These are phyloP conservation scores for Mycena olivaceomarginata DNA, from an alignment of 768 basidiomycete genomes.

Conservation along the genomic window DNA sequence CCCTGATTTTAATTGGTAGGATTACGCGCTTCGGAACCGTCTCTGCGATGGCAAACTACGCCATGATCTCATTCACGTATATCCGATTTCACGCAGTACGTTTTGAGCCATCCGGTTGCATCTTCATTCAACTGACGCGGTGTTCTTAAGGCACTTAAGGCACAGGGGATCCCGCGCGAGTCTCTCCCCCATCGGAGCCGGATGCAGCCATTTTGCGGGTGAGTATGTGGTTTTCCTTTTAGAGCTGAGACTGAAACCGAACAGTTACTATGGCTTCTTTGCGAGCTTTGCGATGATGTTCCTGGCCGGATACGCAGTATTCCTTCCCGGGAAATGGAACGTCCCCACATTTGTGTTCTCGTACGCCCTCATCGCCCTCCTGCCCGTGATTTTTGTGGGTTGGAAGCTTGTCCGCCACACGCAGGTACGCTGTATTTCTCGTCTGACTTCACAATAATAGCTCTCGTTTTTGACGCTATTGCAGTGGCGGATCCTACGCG, in stretches of 20 bases:
- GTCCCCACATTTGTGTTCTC: constrained; percentile 68
- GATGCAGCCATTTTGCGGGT: constrained; percentile 72
- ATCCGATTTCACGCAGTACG: constrained; percentile 64
- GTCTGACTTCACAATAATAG: not conserved
- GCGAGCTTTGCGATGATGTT: constrained; percentile 68
- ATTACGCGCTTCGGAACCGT: constrained; percentile 64
- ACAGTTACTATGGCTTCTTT: constrained; percentile 64
- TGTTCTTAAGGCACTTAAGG: constrained; percentile 61
- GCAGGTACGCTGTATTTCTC: constrained; percentile 52
- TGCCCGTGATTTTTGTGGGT: constrained; percentile 63
- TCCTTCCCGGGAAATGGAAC: constrained; percentile 70
- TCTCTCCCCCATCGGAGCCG: constrained; percentile 63
- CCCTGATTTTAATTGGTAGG: not conserved
- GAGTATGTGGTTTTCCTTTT: constrained; percentile 43
- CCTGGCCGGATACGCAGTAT: constrained; percentile 69
- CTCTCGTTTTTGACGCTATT: not conserved
- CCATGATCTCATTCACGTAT: constrained; percentile 68
- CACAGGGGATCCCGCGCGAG: constrained; percentile 65
- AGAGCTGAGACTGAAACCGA: not conserved
- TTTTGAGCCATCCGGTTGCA: not conserved
- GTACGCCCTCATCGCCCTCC: constrained; percentile 65
- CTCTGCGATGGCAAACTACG: constrained; percentile 67
- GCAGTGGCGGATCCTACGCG: constrained; percentile 61
- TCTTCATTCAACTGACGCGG: not conserved
- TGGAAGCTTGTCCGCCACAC: constrained; percentile 67